phyloP scores from a whole-genome alignment of 2,329 filamentous ascomycete species.

The Rachicladosporium sp. region DNA sequence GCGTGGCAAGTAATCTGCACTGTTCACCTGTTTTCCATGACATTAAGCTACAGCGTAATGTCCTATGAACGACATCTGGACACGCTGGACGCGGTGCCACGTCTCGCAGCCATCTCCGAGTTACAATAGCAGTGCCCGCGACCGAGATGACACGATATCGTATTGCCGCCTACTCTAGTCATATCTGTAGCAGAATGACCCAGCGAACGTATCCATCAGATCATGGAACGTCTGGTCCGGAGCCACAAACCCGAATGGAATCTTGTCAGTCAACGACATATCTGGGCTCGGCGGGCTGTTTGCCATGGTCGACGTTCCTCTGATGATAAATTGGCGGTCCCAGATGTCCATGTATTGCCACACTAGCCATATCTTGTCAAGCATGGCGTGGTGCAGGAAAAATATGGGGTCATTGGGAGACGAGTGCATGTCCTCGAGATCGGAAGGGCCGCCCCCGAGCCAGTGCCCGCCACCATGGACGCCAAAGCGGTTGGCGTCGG shows the following conservation, averaged over 20 bases:
- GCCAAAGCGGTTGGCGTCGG: slow-evolving; percentile 7
- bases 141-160: no score
- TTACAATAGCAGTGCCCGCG: no score
- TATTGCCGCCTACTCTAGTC: not conserved
- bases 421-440: slow-evolving; percentile 12
- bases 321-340: slow-evolving; percentile 25
- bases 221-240: slow-evolving; percentile 5
- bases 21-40: no score
- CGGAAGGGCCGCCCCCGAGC: slow-evolving; percentile 26
- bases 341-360: slow-evolving; percentile 34
- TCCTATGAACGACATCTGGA: no score
- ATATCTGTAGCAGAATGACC: slow-evolving; percentile 9
- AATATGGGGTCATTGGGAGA: slow-evolving; percentile 34
- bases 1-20: no score
- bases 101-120: no score
- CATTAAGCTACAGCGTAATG: no score
- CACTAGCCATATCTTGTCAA: slow-evolving; percentile 34
- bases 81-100: no score
- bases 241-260: slow-evolving; percentile 13
- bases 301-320: slow-evolving; percentile 32
- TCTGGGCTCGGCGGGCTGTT: slow-evolving; percentile 31
- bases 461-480: slow-evolving; percentile 37
- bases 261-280: slow-evolving; percentile 29
- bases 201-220: slow-evolving; percentile 7
- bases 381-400: slow-evolving; percentile 34